Evolutionary conservation across 495 filamentous ascomycete species (phyloP).

Genomic region (Neurospora sp.): DNA sequence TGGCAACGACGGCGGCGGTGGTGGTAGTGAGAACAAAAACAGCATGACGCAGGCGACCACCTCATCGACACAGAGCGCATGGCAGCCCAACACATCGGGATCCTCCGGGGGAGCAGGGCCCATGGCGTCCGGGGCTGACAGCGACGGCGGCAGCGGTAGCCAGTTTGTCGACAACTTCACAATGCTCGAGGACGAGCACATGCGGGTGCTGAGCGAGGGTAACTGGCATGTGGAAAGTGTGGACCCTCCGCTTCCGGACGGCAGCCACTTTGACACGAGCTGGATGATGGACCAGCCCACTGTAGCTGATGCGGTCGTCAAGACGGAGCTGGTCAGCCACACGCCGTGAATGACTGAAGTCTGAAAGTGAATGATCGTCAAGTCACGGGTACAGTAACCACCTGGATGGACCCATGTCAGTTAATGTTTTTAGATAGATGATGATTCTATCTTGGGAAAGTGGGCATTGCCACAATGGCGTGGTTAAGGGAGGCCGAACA

Average conservation of each 20-base stretch:
- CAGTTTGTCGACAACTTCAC: not conserved
- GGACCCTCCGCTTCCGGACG: constrained; percentile 5
- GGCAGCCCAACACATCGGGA: not conserved
- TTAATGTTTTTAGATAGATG: not conserved
- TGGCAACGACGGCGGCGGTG: not conserved
- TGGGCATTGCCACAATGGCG: not conserved
- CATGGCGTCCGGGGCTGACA: not conserved
- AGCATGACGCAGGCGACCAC: not conserved
- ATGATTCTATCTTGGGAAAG: not conserved
- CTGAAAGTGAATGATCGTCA: not conserved
- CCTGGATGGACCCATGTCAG: not conserved
- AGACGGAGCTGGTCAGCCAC: not conserved
- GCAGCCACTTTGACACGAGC: constrained; percentile 13
- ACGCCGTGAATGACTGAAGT: not conserved
- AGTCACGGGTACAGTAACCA: not conserved
- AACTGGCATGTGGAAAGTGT: not conserved
- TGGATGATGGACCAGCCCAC: constrained; percentile 6
- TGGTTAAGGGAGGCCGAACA: not conserved
- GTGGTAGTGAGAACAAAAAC: not conserved
- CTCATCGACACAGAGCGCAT: not conserved
- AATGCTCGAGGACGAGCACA: not conserved
- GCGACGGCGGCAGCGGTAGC: not conserved
- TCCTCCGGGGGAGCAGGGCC: not conserved
- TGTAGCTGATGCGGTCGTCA: not conserved
- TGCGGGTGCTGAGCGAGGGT: not conserved